A percentile compares a stretch with the other conserved stretches of the same genome.
Conservation (phyloP, 768 basidiomycete species). For the Ephemerocybe angulata region DNA sequence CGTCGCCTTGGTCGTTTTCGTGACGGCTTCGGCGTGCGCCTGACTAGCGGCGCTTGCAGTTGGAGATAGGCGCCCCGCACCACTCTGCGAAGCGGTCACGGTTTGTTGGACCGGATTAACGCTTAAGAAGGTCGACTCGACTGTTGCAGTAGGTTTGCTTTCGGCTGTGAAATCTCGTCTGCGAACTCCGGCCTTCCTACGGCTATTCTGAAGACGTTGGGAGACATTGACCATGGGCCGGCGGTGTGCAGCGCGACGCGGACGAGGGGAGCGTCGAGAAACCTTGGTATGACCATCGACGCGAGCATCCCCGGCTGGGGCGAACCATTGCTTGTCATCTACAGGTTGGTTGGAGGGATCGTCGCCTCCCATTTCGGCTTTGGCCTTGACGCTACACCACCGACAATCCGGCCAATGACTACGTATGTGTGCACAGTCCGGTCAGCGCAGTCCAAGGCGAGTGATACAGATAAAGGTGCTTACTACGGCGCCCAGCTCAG, state of each 20-base stretch:
- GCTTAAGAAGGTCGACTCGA: not conserved
- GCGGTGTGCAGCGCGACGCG: not conserved
- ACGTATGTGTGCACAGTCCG: not conserved
- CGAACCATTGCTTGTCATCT: too few species aligned
- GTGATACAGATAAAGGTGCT: not conserved
- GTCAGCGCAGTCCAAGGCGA: slow-evolving; percentile 12
- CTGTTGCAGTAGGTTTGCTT: not conserved
- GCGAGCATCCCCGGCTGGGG: too few species aligned
- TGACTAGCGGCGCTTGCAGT: slow-evolving; percentile 1
- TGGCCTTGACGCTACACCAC: slow-evolving; percentile 36
- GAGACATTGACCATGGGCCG: not conserved
- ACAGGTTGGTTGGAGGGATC: not conserved
- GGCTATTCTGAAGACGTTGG: not conserved
- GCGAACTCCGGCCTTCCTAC: not conserved
- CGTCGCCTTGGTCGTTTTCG: slow-evolving; percentile 25
- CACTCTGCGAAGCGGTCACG: not conserved
- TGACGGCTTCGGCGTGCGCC: slow-evolving; percentile 31
- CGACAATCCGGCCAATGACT: slow-evolving; percentile 57
- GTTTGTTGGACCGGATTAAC: not conserved
- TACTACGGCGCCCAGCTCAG: slow-evolving; percentile 60
- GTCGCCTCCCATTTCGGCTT: slow-evolving; percentile 22
- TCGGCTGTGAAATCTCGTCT: not conserved
- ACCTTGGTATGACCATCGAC: too few species aligned
- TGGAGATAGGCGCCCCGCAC: too few species aligned
- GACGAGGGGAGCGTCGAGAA: not conserved